phyloP scores from a whole-genome alignment of 2,329 filamentous ascomycete species.

The Ophiocordyceps camponoti-floridani region DNA sequence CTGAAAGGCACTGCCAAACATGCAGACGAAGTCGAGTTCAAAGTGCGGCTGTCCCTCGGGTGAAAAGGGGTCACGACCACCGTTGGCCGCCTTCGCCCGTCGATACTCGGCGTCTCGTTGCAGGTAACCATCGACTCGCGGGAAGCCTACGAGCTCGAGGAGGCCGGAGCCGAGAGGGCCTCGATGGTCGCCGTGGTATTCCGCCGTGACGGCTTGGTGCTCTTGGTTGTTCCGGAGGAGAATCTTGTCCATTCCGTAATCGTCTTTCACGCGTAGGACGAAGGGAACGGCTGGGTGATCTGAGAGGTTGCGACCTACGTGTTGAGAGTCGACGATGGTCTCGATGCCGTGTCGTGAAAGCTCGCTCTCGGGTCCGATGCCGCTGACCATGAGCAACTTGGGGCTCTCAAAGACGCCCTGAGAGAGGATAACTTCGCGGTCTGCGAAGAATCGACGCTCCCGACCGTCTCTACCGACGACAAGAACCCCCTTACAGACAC shows the following conservation, averaged over 20 bases:
- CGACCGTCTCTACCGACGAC: slow-evolving; percentile 21
- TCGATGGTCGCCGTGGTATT: slow-evolving; percentile 18
- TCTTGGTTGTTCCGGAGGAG: slow-evolving; percentile 16
- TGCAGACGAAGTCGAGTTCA: slow-evolving; percentile 41
- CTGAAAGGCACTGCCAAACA: slow-evolving; percentile 33
- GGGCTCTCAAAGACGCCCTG: slow-evolving; percentile 43
- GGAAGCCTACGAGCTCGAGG: slow-evolving; percentile 35
- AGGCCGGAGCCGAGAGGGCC: slow-evolving; percentile 22
- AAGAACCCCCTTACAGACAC: slow-evolving; percentile 22
- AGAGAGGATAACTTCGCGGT: slow-evolving; percentile 27
- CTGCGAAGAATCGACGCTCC: slow-evolving; percentile 26
- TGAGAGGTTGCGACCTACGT: slow-evolving; percentile 46
- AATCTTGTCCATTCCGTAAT: slow-evolving; percentile 19
- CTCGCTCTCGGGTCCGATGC: slow-evolving; percentile 38
- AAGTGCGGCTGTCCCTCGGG: slow-evolving; percentile 41
- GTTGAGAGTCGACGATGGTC: slow-evolving; percentile 34
- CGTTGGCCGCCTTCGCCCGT: slow-evolving; percentile 20
- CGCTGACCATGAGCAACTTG: slow-evolving; percentile 45
- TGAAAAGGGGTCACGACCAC: slow-evolving; percentile 31
- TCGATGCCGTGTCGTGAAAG: slow-evolving; percentile 34
- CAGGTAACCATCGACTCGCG: slow-evolving; percentile 35
- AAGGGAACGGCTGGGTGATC: slow-evolving; percentile 40
- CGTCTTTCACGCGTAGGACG: slow-evolving; percentile 25
- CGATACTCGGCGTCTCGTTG: slow-evolving; percentile 28
- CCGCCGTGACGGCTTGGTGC: slow-evolving; percentile 13